A percentile compares a stretch with the other conserved stretches of the same genome.
phyloP scores from a whole-genome alignment of 169 alveolate genomes.

The Eimeria acervulina region DNA sequence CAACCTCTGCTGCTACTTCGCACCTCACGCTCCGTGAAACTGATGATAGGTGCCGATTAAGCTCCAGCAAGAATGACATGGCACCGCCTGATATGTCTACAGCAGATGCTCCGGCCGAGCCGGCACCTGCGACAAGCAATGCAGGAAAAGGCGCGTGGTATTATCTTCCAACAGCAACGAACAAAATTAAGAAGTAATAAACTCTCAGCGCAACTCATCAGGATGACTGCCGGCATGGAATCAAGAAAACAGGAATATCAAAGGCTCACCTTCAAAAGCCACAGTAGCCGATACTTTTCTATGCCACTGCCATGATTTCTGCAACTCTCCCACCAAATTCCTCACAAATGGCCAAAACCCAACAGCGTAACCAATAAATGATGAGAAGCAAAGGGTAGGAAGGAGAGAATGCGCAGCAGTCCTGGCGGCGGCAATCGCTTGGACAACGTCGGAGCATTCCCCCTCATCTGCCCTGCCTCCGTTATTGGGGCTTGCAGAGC shows the following conservation, averaged over 20 bases:
- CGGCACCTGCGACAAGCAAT: background rate
- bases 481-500: too few relatives aligned
- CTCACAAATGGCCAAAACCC: constrained; percentile 70
- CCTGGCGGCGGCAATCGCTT: constrained; percentile 27
- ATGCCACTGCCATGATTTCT: constrained; percentile 29
- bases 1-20: background rate
- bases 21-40: constrained; percentile 13
- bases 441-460: background rate
- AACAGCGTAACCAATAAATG: constrained; percentile 60
- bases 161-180: background rate
- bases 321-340: constrained; percentile 6
- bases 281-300: background rate
- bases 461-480: background rate
- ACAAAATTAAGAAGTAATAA: background rate
- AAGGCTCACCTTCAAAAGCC: background rate
- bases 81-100: constrained; percentile 64
- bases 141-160: background rate
- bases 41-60: background rate
- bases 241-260: background rate
- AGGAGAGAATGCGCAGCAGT: constrained; percentile 34
- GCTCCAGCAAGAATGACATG: constrained; percentile 51
- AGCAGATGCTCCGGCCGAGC: constrained; percentile 1
- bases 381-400: constrained; percentile 23
- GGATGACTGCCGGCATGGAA: background rate
- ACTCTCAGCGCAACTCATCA: background rate